These are phyloP conservation scores for Paracamarosporium sp. DNA, from an alignment of 2,329 filamentous ascomycete genomes.

Conservation along the genomic window DNA sequence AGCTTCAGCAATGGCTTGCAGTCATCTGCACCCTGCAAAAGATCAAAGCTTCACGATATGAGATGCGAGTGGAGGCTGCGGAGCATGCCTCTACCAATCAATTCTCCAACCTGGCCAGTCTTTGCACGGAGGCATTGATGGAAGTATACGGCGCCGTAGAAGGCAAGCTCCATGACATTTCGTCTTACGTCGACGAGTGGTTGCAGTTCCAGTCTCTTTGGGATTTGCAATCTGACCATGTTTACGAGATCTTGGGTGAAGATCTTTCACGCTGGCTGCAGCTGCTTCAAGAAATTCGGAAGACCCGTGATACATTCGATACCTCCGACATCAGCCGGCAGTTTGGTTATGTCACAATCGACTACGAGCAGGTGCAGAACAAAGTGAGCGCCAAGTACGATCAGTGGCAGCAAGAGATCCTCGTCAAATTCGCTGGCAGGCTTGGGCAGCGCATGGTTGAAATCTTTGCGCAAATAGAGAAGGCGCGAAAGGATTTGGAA, in stretches of 20 bases:
- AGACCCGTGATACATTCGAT: slow-evolving; percentile 94
- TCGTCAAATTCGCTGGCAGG: slow-evolving; percentile 89
- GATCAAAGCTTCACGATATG: slow-evolving; percentile 93
- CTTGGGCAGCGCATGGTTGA: slow-evolving; percentile 91
- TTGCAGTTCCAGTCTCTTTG: slow-evolving; percentile 97
- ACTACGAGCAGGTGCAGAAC: slow-evolving; percentile 98
- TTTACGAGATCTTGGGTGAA: slow-evolving; percentile 90
- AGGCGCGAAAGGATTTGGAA: slow-evolving; percentile 88
- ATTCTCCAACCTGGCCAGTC: slow-evolving; percentile 84
- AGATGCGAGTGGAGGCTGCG: slow-evolving; percentile 76
- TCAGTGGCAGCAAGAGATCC: slow-evolving; percentile 98
- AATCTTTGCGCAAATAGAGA: slow-evolving; percentile 88
- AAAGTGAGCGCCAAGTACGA: slow-evolving; percentile 99
- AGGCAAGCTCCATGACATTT: slow-evolving; percentile 79
- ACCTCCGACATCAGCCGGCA: slow-evolving; percentile 91
- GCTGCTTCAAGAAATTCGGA: slow-evolving; percentile 94
- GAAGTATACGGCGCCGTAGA: slow-evolving; percentile 86
- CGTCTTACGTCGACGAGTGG: slow-evolving; percentile 94
- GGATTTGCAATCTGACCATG: slow-evolving; percentile 95
- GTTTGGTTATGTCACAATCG: slow-evolving; percentile 93
- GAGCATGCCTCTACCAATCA: slow-evolving; percentile 68
- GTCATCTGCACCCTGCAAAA: slow-evolving; percentile 91
- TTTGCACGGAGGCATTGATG: slow-evolving; percentile 80
- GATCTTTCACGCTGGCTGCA: slow-evolving; percentile 93
- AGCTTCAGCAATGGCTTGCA: slow-evolving; percentile 92